Conservation (phyloP, 2,329 filamentous ascomycete species). For the Cercospora sp. region DNA sequence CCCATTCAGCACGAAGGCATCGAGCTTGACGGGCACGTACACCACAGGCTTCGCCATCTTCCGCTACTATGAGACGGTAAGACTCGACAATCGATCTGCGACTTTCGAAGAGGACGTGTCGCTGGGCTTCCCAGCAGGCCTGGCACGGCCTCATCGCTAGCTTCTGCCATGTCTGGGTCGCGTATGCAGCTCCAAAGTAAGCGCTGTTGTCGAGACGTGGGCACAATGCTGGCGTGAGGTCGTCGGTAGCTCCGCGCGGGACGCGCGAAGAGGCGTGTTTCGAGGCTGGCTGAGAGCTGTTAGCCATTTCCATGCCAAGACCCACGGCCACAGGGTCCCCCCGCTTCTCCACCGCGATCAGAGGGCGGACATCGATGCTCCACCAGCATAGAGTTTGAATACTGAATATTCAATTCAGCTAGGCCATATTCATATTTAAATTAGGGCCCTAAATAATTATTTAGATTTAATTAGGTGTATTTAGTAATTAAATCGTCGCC, state of each 20-base stretch:
- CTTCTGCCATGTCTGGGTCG: neutral
- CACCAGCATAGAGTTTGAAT: too few species aligned
- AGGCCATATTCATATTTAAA: too few species aligned
- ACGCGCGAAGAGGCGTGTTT: neutral
- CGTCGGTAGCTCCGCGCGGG: neutral
- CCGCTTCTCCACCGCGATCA: too few species aligned
- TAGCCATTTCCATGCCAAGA: neutral
- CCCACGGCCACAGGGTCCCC: neutral
- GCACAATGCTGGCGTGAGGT: neutral
- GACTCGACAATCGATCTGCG: neutral
- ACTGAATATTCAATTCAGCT: too few species aligned
- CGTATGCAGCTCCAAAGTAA: neutral
- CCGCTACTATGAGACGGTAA: neutral
- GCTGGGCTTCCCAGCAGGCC: neutral
- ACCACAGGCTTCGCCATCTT: slow-evolving; percentile 2
- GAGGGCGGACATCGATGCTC: neutral
- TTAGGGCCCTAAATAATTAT: too few species aligned
- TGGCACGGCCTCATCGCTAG: neutral
- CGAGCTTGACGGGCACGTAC: slow-evolving; percentile 7
- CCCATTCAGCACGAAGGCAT: slow-evolving; percentile 12
- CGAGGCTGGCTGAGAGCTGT: neutral
- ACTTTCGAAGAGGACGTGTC: neutral
- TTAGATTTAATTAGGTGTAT: too few species aligned
- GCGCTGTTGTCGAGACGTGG: neutral
- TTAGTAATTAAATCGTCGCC: too few species aligned